Conservation (phyloP, 129 eudicot species). For the Cynara cardunculus region DNA sequence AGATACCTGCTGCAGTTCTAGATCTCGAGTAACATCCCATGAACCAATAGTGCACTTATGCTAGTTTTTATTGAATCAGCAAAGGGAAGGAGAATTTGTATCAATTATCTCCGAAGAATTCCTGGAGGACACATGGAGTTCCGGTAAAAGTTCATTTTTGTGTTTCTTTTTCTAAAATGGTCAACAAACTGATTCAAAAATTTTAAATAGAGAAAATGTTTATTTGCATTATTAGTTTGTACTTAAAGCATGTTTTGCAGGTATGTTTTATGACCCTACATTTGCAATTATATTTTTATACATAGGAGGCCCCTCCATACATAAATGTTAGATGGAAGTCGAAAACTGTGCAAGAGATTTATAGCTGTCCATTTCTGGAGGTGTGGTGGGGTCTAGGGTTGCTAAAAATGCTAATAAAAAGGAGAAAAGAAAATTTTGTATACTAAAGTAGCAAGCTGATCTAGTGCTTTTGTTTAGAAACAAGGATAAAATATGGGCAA, state of each 20-base stretch:
- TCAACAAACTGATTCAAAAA: neutral
- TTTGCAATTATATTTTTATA: neutral
- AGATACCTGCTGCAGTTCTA: neutral
- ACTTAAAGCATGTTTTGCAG: constrained; percentile 3
- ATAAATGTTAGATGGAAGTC: neutral
- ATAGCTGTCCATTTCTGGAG: constrained; percentile 6
- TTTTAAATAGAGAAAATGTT: neutral
- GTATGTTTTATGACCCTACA: neutral
- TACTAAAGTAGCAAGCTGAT: constrained; percentile 3
- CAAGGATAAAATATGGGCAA: constrained; percentile 1
- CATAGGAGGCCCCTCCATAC: neutral
- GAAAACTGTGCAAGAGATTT: neutral
- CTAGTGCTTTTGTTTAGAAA: constrained; percentile 1
- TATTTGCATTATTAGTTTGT: neutral
- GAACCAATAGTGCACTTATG: neutral
- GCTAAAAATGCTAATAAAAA: neutral
- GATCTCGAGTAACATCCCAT: neutral
- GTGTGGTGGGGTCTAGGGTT: neutral
- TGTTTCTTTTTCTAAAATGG: neutral
- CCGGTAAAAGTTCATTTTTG: neutral
- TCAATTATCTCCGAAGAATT: neutral
- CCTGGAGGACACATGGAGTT: neutral
- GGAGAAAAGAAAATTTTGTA: neutral
- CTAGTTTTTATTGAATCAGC: neutral
- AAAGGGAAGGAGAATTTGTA: neutral